These are phyloP conservation scores for Aspergillus hiratsukae DNA, from an alignment of 2,329 filamentous ascomycete genomes.

Conservation along the genomic window DNA sequence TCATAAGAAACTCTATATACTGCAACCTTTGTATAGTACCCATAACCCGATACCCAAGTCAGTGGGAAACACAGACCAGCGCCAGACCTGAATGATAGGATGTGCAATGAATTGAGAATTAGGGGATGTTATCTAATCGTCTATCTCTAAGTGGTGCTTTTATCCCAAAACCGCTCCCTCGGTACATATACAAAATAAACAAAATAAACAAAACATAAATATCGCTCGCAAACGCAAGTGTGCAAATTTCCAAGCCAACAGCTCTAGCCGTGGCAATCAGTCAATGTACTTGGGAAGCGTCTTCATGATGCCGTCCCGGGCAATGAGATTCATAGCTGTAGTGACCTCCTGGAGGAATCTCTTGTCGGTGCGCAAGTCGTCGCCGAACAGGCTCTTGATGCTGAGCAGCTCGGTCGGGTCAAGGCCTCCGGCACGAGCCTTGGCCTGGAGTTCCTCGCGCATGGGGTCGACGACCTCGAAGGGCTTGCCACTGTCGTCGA, in stretches of 20 bases:
- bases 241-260: constrained; percentile 8
- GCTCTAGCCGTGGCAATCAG: constrained; percentile 12
- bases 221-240: constrained; percentile 14
- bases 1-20: no score
- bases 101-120: not conserved
- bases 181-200: constrained; percentile 7
- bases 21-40: no score
- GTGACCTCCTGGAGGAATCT: constrained; percentile 46
- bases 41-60: not conserved
- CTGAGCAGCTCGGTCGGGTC: constrained; percentile 43
- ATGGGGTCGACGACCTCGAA: constrained; percentile 46
- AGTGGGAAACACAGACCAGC: no score
- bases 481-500: constrained; percentile 45
- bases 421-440: constrained; percentile 43
- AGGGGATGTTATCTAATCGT: constrained; percentile 11
- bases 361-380: constrained; percentile 48
- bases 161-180: not conserved
- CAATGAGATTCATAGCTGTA: constrained; percentile 46
- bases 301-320: constrained; percentile 46
- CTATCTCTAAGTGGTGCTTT: constrained; percentile 14
- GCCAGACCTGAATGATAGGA: not conserved
- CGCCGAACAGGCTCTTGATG: constrained; percentile 48
- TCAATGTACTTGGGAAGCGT: constrained; percentile 49
- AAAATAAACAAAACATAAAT: constrained; percentile 3
- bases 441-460: constrained; percentile 45